phyloP scores from a whole-genome alignment of 2,329 filamentous ascomycete genomes.

The Alternaria sp. region DNA sequence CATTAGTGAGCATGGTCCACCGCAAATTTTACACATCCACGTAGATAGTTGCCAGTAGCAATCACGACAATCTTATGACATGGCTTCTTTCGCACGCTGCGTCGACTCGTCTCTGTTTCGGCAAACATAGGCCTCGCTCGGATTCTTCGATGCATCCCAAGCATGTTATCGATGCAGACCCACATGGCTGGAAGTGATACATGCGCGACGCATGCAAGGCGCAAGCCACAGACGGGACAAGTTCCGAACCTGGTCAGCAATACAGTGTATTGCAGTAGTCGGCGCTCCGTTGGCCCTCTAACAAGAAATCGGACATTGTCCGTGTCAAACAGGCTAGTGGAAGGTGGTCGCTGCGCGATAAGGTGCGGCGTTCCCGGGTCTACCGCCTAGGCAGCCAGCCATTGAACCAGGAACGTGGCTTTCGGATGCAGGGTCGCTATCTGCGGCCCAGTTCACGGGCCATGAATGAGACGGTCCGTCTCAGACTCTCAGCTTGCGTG shows the following conservation, averaged over 20 bases:
- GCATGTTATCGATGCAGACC: neutral
- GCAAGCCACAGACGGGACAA: slow-evolving; percentile 10
- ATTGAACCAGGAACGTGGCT: slow-evolving; percentile 9
- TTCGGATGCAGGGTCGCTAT: slow-evolving; percentile 6
- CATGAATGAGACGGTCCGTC: neutral
- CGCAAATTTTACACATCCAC: neutral
- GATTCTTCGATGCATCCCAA: neutral
- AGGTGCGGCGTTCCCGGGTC: slow-evolving; percentile 12
- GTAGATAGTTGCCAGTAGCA: neutral
- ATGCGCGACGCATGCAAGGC: slow-evolving; percentile 11
- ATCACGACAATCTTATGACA: neutral
- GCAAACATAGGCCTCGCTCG: neutral
- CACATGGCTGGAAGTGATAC: slow-evolving; percentile 10
- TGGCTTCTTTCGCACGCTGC: neutral
- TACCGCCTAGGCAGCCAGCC: slow-evolving; percentile 7
- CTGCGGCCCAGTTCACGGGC: neutral
- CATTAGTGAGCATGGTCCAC: neutral
- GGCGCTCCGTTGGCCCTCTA: slow-evolving; percentile 1
- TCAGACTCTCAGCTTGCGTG: neutral
- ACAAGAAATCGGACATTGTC: neutral
- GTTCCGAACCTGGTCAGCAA: slow-evolving; percentile 6
- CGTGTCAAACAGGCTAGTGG: slow-evolving; percentile 9
- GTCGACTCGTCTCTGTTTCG: neutral
- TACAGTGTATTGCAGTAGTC: slow-evolving; percentile 2
- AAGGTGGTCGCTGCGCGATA: slow-evolving; percentile 6